Base-by-base conservation (phyloP, 768 basidiomycete species). In the Leccinum olivaceopallidum region DNA sequence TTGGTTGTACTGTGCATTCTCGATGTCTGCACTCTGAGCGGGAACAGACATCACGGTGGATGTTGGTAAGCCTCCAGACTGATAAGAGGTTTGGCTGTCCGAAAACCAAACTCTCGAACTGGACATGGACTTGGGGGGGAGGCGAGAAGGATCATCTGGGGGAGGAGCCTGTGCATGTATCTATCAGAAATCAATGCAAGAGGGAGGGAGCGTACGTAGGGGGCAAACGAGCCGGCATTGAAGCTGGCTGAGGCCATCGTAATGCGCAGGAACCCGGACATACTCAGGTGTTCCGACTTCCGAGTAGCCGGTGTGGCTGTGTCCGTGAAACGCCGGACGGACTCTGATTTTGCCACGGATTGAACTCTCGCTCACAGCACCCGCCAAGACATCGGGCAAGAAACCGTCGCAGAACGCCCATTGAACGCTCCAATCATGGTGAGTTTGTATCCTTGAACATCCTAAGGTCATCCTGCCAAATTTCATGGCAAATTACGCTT, bases 61-160 rank as follows among this genome's bases (percentile, higher is more conserved):
- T 10, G 83, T 80, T 7, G 87, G 85, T 34, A 85, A 76, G 13
- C 81, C 87, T 14, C 89, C 90, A 13, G 86, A 86, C 73, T 90
- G 90, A 65, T 90, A 91, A 4, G 89, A 87, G 8, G 76, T 71
- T 54, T 75, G 71, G 57, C 67, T 73, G 53, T 74, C 62, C 18
- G 83, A 80, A 58, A 86, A 85, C 85, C 87, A 88, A 18, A 83
- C 77, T 58, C 80, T 71, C 60, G 30, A 71, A 57, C 60, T 69
- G 70, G 74, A 59, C n/a, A 50, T n/a, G 30, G 65, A 54, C 28
- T 65, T 68, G 6, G 60, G 60, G 1, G 42, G 24, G 3, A 67
- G 58, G 58, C 70, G 65, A 14, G 72, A 64, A 3, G 78, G 79
- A 61, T 85, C 84, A 64, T 87, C 87, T 49, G 86, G 85, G 4